phyloP scores from a whole-genome alignment of 257 asterid species.

The Solanum paucissectum region DNA sequence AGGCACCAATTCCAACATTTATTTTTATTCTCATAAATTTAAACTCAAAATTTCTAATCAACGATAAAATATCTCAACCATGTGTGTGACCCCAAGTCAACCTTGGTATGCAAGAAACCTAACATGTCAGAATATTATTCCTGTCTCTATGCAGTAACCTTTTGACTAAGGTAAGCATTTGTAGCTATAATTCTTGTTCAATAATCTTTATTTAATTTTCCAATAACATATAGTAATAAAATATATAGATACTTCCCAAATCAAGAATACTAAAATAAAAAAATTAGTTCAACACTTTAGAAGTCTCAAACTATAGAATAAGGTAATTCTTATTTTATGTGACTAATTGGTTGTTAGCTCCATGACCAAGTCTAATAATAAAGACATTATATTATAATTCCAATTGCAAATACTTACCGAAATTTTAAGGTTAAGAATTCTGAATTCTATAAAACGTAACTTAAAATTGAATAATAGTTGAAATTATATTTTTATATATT shows the following conservation, averaged over 20 bases:
- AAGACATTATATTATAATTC: not conserved
- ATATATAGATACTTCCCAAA: not conserved
- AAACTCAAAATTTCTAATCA: not conserved
- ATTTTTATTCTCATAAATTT: not conserved
- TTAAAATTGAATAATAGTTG: not conserved
- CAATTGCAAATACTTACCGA: not conserved
- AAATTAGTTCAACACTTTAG: not conserved
- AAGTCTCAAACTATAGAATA: not conserved
- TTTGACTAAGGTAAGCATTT: not conserved
- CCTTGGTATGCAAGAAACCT: not conserved
- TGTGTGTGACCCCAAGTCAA: not conserved
- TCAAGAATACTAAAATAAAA: not conserved
- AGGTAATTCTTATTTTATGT: not conserved
- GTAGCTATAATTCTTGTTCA: not conserved
- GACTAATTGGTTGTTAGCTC: not conserved
- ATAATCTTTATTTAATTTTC: not conserved
- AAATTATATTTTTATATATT: not conserved
- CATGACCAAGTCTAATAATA: not conserved
- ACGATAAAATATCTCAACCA: not conserved
- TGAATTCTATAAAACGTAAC: not conserved
- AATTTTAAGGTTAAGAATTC: not conserved
- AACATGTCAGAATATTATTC: not conserved
- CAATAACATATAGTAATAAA: not conserved
- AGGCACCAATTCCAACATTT: rapidly evolving
- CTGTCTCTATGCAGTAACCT: not conserved